Base-by-base conservation (phyloP, 257 asterid species). In the Penstemon eatonii region DNA sequence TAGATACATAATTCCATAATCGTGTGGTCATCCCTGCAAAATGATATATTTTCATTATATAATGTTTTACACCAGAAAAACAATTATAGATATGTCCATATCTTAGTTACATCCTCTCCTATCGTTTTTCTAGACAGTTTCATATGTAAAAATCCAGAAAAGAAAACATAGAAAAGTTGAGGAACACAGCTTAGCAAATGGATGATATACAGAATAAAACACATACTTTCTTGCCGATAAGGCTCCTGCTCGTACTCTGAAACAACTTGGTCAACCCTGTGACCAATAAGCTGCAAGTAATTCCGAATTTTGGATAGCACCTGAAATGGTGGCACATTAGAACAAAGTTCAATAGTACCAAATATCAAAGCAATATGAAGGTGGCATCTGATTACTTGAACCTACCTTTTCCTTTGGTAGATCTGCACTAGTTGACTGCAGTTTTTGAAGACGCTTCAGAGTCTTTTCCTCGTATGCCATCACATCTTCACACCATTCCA, bases 401-500 rank as follows among this genome's bases (percentile, higher is more conserved):
- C 60, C 9, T 66, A 91, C 99, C 96, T 81, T 87, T 64, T 94
- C 98, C 81, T 94, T 94, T 0, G 99, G 96, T 69, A 91, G 84
- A 69, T 87, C 95, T 63, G 89, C 96, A 81, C 98, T 94, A 36
- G 86, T 89, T 47, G 91, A 80, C 77, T 87, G 99, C 87, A 94
- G 81, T 61, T 82, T 87, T 56, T 94, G 91, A 71, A 94, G 98
- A 68, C 99, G 96, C 64, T 76, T 86, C 44, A 94, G 86, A 10
- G 98, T 91, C 78, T 86, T 89, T 67, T 83, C 91, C 72, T 94
- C 98, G 53, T 81, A 84, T 12, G 69, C 42, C 99, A 94, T 85
- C 76, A 94, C 95, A 83, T 94, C 99, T 77, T 87, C 89, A 71
- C 99, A 94, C 99, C 99, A 94, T 79, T 94, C 98, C 88, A 75